Base-by-base conservation (phyloP, 495 filamentous ascomycete species). In the Talaromyces stipitatus region DNA sequence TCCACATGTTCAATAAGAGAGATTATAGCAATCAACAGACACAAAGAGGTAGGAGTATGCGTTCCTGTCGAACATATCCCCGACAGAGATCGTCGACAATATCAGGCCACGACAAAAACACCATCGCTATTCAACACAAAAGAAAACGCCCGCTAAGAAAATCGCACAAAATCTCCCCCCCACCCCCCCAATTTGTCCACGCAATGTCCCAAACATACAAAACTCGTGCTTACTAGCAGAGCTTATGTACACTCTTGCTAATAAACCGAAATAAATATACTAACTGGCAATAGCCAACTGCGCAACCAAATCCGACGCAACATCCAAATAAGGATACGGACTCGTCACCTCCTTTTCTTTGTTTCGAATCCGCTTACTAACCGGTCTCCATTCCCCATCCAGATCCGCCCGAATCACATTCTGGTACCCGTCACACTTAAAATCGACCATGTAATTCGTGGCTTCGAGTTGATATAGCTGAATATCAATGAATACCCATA, bases 361-460 rank as follows among this genome's bases (percentile, higher is more conserved):
- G 60, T 78, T 77, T 52, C 67, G 70, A 63, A 74, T 64, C 12
- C 75, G 69, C 51, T 75, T 77, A 68, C 72, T 76, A 46, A 78
- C 73, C 7, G 75, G 72, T 32, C 67, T 67, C 75, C 75, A 78
- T 47, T 77, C 75, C 11, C 65, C 61, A 12, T 72, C 72, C 23
- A 72, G 68, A 6, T 74, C 69, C 6, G 72, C 67, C n/a, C 78
- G 74, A 51, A 84, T 75, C 51, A 89, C 74, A 33, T 89, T 87
- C 70, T 98, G 94, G 69, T 98, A 98, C 6, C 94, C 94, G n/a
- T 92, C 91, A 65, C 94, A 96, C 66, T 95, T 97, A 80, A 98
- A 97, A 69, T 98, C 94, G 24, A 98, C 94, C 60, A 97, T 86
- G 70, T 92, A 98, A 61, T 91, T 92, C 56, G 89, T 88, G 36